Evolutionary conservation across 495 filamentous ascomycete genomes (phyloP), one percentile per base, ranked within the genome.

Genomic region (Hyaloscypha variabilis): DNA sequence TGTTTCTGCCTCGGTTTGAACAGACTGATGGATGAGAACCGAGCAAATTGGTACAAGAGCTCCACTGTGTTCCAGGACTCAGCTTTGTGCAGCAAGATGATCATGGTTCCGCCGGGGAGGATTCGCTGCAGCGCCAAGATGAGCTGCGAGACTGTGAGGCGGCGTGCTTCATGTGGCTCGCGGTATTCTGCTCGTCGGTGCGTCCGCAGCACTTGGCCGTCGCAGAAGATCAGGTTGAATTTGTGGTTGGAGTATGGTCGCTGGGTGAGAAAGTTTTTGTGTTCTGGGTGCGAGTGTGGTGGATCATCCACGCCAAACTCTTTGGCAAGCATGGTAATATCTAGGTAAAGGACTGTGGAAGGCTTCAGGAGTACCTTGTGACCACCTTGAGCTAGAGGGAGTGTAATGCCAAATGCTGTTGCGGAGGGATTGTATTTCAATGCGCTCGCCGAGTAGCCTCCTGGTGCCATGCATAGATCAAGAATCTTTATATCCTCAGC

Each of bases 391-490:
- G 53, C 42, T 3, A 21, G 17, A 0, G 80, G 79, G 23, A 86
- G 67, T 26, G 71, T 84, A 66, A 85, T 77, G n/a, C 74, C 83
- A 17, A 65, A 53, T 3, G 75, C 76, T 13, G n/a, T 50, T 8
- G 82, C 78, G 0, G 51, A 25, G 5, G 73, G 77, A 63, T 81
- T 81, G 10, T 71, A 56, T 4, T 71, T 64, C 31, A 84, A 66
- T 3, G 70, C 67, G 2, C 64, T 59, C 10, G 78, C 73, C 21
- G 64, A 42, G 66, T 82, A 88, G 10, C 79, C 83, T 6, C 85
- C 84, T 1, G 85, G 85, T 0, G 85, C 86, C 77, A 85, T 82
- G 69, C 85, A 87, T 49, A 87, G 70, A 66, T 88, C 82, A 1
- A 88, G 54, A 2, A 57, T 34, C 17, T 28, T n/a, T 2, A 21